These are phyloP conservation scores for Trametes gibbosa DNA, from an alignment of 768 basidiomycete genomes.

Conservation along the genomic window DNA sequence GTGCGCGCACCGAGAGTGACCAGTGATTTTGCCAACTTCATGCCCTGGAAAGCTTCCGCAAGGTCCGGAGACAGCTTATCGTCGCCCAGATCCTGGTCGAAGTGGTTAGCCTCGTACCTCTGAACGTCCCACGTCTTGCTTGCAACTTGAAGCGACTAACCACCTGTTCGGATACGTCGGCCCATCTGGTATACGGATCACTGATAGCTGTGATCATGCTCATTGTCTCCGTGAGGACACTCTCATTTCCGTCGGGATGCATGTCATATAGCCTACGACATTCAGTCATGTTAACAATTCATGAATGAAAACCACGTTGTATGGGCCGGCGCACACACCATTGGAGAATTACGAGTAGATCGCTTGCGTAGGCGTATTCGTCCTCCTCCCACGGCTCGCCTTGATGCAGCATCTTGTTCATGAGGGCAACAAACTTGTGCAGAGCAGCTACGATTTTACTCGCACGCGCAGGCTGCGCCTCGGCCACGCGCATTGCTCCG, in stretches of 20 bases:
- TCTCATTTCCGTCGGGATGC: background rate
- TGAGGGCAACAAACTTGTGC: background rate
- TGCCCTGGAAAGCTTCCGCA: background rate
- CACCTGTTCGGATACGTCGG: background rate
- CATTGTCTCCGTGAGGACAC: background rate
- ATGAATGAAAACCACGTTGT: background rate
- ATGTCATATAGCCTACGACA: background rate
- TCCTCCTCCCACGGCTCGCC: background rate
- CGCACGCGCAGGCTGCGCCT: background rate
- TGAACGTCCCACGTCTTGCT: background rate
- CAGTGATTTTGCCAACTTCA: background rate
- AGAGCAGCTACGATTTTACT: background rate
- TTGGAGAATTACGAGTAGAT: background rate
- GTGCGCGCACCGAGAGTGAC: background rate
- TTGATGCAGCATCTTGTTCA: background rate
- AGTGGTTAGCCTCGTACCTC: background rate
- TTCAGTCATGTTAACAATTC: background rate
- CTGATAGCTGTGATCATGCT: background rate
- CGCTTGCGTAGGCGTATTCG: background rate
- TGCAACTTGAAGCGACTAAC: background rate
- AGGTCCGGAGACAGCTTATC: too few relatives aligned
- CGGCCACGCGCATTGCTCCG: background rate
- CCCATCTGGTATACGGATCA: background rate
- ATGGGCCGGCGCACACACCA: background rate
- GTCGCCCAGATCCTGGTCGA: background rate